Evolutionary conservation across 345 rosid genomes (phyloP), one percentile per base, ranked within the genome.

Genomic region (Jatropha curcas): DNA sequence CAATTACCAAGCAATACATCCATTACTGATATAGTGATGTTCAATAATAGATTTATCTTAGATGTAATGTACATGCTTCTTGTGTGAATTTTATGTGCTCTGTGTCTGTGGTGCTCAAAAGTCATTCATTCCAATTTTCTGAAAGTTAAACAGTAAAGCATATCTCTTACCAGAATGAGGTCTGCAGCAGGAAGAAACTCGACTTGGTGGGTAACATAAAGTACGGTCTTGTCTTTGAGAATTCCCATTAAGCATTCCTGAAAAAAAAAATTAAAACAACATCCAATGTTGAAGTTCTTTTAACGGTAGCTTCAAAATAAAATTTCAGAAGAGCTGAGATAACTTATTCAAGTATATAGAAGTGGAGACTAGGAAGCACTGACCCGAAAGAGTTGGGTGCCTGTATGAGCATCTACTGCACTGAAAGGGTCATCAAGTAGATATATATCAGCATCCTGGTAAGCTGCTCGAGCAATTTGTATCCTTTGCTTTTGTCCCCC

Each of bases 401-500:
- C 98, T 19, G 98, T 94, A 76, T 94, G 97, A 76, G 97, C 98
- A 84, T 94, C 98, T 58, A 94, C 98, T 0, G 97, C 97, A 48
- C 98, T 94, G 87, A 94, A 94, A 64, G 97, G 98, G 65, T 94
- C 98, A 75, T 94, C 98, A 0, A 94, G 88, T 19, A 94, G 80
- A 83, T 92, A 94, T 43, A 94, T 83, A 67, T 94, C 98, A 48
- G 98, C 96, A 76, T 94, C 88, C 64, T 94, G 94, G 79, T 94
- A 94, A 75, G 88, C 90, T 22, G 98, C 97, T 24, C 96, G 90
- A 67, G 98, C 96, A 78, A 94, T 87, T 67, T 94, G 98, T 76
- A 92, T 90, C 81, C 98, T 84, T 77, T 94, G 98, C 76, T 94
- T 94, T 79, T 94, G 97, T 76, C 98, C 98, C 28, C 98, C 98